Percentiles rank a stretch among this genome's conserved stretches.
Conservation (phyloP, 257 asterid species). For the Nicotiana undulata region DNA sequence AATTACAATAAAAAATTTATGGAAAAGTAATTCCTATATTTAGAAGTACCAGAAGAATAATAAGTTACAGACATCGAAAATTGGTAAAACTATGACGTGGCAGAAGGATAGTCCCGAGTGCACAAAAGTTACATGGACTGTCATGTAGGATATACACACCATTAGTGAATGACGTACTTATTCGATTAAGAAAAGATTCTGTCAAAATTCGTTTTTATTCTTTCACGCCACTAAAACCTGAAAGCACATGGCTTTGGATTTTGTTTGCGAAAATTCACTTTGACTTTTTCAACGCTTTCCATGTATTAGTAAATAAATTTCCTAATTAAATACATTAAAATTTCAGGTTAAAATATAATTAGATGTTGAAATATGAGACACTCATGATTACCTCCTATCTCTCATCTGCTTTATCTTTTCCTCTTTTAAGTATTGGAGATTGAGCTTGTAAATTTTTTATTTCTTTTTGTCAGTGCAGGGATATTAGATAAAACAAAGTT, state of each 20-base stretch:
- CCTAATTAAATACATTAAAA: not conserved
- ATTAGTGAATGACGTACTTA: conserved; percentile 16
- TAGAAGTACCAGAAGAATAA: too few relatives aligned
- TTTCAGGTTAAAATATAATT: conserved; percentile 3
- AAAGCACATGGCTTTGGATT: conserved; percentile 33
- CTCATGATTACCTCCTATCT: conserved; percentile 8
- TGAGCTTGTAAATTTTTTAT: not conserved
- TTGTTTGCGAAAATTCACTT: conserved; percentile 20
- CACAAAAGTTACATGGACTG: not conserved
- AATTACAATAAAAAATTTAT: too few relatives aligned
- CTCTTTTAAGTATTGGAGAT: not conserved
- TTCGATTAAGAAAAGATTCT: not conserved
- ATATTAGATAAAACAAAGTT: not conserved
- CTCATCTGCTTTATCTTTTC: not conserved
- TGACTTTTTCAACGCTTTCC: conserved; percentile 30
- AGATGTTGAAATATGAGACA: not conserved
- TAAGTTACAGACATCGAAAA: not conserved
- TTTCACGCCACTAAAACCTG: not conserved
- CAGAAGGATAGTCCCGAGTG: not conserved
- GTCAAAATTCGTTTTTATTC: not conserved
- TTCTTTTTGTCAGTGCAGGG: not conserved
- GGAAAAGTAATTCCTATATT: not conserved
- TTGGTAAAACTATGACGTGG: not conserved
- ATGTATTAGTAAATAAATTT: conserved; percentile 1
- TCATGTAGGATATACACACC: not conserved